Conservation (phyloP, 163 green algal genomes). For the Scenedesmus sp. region DNA sequence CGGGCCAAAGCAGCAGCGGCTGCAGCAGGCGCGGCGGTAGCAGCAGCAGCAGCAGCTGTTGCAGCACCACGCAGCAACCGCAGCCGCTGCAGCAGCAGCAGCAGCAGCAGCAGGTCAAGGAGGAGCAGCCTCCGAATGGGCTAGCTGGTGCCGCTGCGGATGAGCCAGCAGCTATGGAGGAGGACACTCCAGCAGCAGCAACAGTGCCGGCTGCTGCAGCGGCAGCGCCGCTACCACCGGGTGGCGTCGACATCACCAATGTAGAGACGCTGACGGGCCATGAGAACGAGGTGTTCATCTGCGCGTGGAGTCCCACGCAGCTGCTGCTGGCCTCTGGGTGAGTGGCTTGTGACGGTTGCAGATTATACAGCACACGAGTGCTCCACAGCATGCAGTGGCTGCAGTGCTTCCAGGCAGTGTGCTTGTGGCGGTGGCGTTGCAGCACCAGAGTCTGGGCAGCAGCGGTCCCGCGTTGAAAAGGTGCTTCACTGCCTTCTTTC, state of each 20-base stretch:
- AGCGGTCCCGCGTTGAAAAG: too few relatives aligned
- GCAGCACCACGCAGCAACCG: slow-evolving; percentile 28
- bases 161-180: slow-evolving; percentile 23
- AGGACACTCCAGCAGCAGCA: slow-evolving; percentile 19
- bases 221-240: not conserved
- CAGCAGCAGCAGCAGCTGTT: slow-evolving; percentile 1
- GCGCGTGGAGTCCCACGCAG: slow-evolving; percentile 85
- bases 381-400: too few relatives aligned
- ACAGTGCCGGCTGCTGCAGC: not conserved
- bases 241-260: slow-evolving; percentile 23
- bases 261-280: slow-evolving; percentile 78
- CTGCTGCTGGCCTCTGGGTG: slow-evolving; percentile 88
- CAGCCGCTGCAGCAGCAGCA: slow-evolving; percentile 46
- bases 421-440: not conserved
- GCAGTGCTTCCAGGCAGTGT: too few relatives aligned
- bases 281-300: slow-evolving; percentile 88
- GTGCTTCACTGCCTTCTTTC: not conserved
- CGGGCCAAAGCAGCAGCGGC: slow-evolving; percentile 15
- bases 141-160: slow-evolving; percentile 26
- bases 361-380: too few relatives aligned
- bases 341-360: slow-evolving; percentile 25
- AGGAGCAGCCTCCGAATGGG: slow-evolving; percentile 1
- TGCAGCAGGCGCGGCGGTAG: not conserved
- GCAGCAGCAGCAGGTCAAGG: slow-evolving; percentile 37
- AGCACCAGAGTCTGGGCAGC: not conserved